Evolutionary conservation across 371 early-diverging fungal species (phyloP), one percentile per base, ranked within the genome.

Genomic region (Chytridiales sp.): DNA sequence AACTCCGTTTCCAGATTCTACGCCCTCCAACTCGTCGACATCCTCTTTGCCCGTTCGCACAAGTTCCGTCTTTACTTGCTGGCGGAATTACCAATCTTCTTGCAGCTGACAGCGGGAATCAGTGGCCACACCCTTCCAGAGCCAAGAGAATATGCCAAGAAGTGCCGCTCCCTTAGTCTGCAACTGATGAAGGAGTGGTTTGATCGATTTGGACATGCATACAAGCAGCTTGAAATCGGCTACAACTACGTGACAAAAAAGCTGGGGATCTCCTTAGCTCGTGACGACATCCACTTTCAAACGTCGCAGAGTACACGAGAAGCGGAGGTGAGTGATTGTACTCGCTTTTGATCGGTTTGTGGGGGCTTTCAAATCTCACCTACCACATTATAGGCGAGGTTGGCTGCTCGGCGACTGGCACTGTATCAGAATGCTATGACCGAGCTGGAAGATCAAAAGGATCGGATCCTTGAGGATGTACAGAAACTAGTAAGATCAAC

Each of bases 1-100:
- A 46, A 62, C 40, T 32, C 55, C 8, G 34, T 55, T 19, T 9
- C 56, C 13, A 44, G 62, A 17, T 38, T 62, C 48, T 29, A 17
- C 30, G 39, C 55, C 21, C 31, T 62, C 21, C 19, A 44, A n/a
- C 46, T 62, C 40, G 24, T 48, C 38, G 47, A 11, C 35, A 5
- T 3, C 21, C 56, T 62, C 29, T 62, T 62, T 47, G 39, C 4
- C 8, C 46, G 46, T 6, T 44, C 55, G 1, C 38, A 30, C 15
- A 19, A 8, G 17, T 55, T 62, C 48, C 44, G 62, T 6, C 11
- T 11, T 3, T 13, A 13, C 26, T 17, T 55, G 15, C 47, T 54
- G 17, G 47, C 4, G 11, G 56, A 46, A 4, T 35, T 54, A 3
- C 48, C 46, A 15, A 9, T 13, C 29, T 31, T 62, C 35, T 31